Percentiles rank a stretch among this genome's conserved stretches.
phyloP scores from a whole-genome alignment of 805 yeast genomes.

The Nakazawaea ernobii region DNA sequence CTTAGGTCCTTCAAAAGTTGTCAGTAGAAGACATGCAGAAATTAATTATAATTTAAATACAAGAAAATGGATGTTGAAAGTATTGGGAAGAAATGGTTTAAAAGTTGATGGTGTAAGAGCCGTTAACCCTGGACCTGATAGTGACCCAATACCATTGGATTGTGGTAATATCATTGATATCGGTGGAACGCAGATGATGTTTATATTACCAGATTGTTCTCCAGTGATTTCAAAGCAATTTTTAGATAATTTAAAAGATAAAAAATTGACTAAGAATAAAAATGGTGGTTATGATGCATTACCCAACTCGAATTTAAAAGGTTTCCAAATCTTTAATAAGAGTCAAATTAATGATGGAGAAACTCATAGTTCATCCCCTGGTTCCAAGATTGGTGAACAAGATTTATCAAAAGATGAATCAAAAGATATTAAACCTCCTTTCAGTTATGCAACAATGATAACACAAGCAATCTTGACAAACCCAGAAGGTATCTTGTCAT shows the following conservation, averaged over 20 bases:
- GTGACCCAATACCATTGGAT: conserved; percentile 49
- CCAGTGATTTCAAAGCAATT: conserved; percentile 57
- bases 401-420: conserved; percentile 87
- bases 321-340: conserved; percentile 52
- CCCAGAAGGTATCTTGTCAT: conserved; percentile 78
- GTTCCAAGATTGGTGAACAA: conserved; percentile 22
- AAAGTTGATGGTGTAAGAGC: conserved; percentile 72
- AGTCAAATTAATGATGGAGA: conserved; percentile 30
- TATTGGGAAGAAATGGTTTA: conserved; percentile 89
- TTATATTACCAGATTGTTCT: conserved; percentile 85
- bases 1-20: conserved; percentile 96
- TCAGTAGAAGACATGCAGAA: conserved; percentile 82
- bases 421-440: conserved; percentile 93
- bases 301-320: conserved; percentile 25
- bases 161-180: conserved; percentile 92
- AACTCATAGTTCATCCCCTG: conserved; percentile 8
- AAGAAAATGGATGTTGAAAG: conserved; percentile 81
- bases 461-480: conserved; percentile 93
- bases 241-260: conserved; percentile 29
- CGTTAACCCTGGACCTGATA: conserved; percentile 34
- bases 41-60: conserved; percentile 70
- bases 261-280: conserved; percentile 14
- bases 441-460: conserved; percentile 96
- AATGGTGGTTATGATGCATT: conserved; percentile 8
- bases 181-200: conserved; percentile 99